These are phyloP conservation scores for Serendipita sp. DNA, from an alignment of 768 basidiomycete species.

Conservation along the genomic window DNA sequence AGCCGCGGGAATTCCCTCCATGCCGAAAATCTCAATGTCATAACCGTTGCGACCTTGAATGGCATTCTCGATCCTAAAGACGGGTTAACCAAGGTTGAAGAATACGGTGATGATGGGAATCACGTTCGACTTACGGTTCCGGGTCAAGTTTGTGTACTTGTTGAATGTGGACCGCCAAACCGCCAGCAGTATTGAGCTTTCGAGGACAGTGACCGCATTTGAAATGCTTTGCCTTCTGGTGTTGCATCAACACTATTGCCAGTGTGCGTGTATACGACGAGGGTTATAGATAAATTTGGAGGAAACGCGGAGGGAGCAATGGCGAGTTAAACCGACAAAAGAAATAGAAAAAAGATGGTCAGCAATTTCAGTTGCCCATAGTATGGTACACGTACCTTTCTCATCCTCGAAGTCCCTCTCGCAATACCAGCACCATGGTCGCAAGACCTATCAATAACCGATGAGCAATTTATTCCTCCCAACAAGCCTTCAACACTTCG, in stretches of 20 bases:
- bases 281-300: background rate
- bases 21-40: slow-evolving; percentile 97
- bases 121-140: slow-evolving; percentile 46
- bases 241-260: slow-evolving; percentile 79
- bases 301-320: background rate
- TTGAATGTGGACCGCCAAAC: slow-evolving; percentile 92
- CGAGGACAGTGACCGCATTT: slow-evolving; percentile 94
- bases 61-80: slow-evolving; percentile 75
- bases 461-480: slow-evolving; percentile 3
- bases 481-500: slow-evolving; percentile 6
- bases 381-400: slow-evolving; percentile 47
- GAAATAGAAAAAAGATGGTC: background rate
- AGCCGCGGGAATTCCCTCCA: slow-evolving; percentile 93
- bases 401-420: slow-evolving; percentile 99
- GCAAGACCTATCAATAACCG: slow-evolving; percentile 39
- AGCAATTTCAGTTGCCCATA: background rate
- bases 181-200: slow-evolving; percentile 91
- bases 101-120: slow-evolving; percentile 6
- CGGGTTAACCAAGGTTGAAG: background rate
- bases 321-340: background rate
- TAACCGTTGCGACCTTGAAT: slow-evolving; percentile 93
- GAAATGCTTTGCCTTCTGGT: slow-evolving; percentile 99
- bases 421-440: slow-evolving; percentile 99
- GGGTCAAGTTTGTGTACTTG: slow-evolving; percentile 99
- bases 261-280: background rate